These are phyloP conservation scores for Nyssa sinensis DNA, from an alignment of 148 eudicot genomes.

Conservation along the genomic window DNA sequence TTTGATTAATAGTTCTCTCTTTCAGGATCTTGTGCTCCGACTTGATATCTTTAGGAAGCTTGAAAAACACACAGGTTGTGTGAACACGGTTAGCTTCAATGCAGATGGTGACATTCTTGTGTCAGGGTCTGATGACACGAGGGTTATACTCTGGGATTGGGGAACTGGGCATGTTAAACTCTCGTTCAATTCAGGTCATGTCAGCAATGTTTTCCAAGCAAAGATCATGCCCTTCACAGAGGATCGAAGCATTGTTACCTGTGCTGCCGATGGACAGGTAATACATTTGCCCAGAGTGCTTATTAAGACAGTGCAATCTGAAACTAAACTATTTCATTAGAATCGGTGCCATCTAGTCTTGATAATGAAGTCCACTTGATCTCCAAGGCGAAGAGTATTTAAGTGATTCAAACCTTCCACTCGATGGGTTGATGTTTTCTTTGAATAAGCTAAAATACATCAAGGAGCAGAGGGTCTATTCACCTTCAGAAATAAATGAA, in stretches of 20 bases:
- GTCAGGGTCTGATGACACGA: conserved; percentile 92
- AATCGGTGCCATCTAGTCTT: not conserved
- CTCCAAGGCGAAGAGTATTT: not conserved
- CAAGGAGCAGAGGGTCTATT: not conserved
- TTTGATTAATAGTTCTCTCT: conserved; percentile 7
- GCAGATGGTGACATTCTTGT: conserved; percentile 72
- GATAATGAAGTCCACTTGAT: not conserved
- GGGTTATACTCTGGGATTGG: conserved; percentile 88
- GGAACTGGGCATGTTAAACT: conserved; percentile 61
- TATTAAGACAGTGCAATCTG: not conserved
- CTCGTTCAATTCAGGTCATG: conserved; percentile 78
- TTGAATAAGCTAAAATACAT: not conserved
- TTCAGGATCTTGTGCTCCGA: conserved; percentile 81
- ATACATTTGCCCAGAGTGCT: conserved; percentile 11
- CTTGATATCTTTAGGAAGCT: conserved; percentile 65
- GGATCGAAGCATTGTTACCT: conserved; percentile 77
- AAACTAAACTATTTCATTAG: not conserved
- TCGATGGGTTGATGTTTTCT: not conserved
- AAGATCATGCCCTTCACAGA: conserved; percentile 82
- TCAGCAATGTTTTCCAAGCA: conserved; percentile 86
- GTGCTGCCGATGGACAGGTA: conserved; percentile 99
- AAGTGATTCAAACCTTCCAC: not conserved
- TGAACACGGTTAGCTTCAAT: conserved; percentile 86
- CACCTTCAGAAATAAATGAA: not conserved
- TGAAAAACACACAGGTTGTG: conserved; percentile 86